Percentiles rank a stretch among this genome's conserved stretches.
Evolutionary conservation across 371 early-diverging fungal species (phyloP).

Genomic region (Mortierella sp.): DNA sequence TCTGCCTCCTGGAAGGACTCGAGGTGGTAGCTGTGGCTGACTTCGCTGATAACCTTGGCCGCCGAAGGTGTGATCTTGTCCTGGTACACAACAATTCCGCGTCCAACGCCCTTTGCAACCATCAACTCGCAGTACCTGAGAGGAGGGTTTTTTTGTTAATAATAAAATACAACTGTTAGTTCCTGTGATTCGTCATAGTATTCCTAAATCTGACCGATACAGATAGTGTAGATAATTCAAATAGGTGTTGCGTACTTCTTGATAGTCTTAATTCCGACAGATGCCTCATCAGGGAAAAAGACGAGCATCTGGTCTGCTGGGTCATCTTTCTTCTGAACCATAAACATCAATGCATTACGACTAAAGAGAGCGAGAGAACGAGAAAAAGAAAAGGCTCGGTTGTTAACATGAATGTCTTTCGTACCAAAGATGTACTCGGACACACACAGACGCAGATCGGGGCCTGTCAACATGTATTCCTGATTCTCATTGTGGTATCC

Average conservation of each 20-base stretch:
- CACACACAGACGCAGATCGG: neutral
- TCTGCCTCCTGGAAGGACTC: conserved; percentile 97
- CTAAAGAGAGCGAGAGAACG: conserved; percentile 48
- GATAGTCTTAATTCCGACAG: conserved; percentile 94
- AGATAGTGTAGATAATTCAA: neutral
- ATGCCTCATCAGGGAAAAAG: conserved; percentile 92
- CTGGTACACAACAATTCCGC: conserved; percentile 89
- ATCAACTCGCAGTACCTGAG: conserved; percentile 84
- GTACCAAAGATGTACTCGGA: neutral
- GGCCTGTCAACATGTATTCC: neutral
- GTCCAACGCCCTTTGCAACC: conserved; percentile 84
- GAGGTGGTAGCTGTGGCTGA: conserved; percentile 82
- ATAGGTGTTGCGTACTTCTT: conserved; percentile 72
- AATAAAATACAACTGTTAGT: neutral
- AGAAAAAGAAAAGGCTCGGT: neutral
- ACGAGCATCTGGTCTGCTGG: conserved; percentile 89
- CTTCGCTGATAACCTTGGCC: conserved; percentile 72
- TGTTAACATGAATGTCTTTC: neutral
- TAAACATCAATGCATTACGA: conserved; percentile 85
- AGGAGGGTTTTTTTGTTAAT: neutral
- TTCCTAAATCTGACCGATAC: neutral
- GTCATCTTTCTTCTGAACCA: conserved; percentile 87
- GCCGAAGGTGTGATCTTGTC: conserved; percentile 92
- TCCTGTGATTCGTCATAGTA: neutral
- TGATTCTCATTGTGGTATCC: neutral